phyloP scores from a whole-genome alignment of 257 asterid species.

The Solanum neorickii region DNA sequence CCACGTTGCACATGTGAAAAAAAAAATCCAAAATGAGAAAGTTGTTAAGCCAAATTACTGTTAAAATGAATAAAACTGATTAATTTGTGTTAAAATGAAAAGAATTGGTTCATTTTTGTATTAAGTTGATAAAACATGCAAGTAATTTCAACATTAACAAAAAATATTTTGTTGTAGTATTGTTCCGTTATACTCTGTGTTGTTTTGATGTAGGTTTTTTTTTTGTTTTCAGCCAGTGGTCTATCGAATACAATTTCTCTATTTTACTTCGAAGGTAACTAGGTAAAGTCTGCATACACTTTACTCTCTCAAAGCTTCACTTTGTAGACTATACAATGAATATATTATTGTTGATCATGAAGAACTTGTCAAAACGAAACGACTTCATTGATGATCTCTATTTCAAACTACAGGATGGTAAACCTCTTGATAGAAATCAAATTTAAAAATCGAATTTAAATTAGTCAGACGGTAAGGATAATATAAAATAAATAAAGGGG shows the following conservation, averaged over 20 bases:
- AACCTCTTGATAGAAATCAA: background rate
- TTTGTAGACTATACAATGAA: background rate
- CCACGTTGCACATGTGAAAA: background rate
- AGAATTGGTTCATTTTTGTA: background rate
- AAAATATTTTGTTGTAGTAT: background rate
- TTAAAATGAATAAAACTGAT: background rate
- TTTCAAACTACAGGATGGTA: background rate
- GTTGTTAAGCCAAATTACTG: background rate
- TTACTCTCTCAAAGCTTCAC: too few relatives aligned
- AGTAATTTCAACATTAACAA: background rate
- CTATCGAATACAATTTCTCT: too few relatives aligned
- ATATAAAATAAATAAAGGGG: background rate
- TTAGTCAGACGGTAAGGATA: rapidly evolving
- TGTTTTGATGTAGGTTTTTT: too few relatives aligned
- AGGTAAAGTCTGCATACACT: background rate
- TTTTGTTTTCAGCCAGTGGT: too few relatives aligned
- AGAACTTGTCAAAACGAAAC: background rate
- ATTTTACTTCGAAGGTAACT: too few relatives aligned
- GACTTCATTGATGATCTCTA: background rate
- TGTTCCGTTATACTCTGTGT: background rate
- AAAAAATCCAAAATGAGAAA: background rate
- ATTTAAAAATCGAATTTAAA: background rate
- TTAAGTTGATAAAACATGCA: background rate
- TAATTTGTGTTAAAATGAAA: background rate
- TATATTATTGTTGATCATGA: background rate